phyloP scores from a whole-genome alignment of 352 stramenopile species.

The Globisporangium apiculatum region DNA sequence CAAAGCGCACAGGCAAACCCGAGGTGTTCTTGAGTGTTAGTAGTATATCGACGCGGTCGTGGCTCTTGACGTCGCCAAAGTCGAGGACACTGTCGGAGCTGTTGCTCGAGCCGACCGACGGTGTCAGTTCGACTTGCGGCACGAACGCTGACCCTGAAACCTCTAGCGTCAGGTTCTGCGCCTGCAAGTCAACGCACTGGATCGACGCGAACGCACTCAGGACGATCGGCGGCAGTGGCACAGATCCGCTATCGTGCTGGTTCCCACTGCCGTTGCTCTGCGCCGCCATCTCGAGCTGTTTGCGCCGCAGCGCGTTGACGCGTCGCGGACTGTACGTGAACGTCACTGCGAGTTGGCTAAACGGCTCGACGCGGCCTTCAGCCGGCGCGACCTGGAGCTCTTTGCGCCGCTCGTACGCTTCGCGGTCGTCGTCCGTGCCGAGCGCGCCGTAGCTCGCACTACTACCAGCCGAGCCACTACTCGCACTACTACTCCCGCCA shows the following conservation, averaged over 20 bases:
- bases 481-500: slow-evolving; percentile 8
- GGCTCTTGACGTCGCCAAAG: slow-evolving; percentile 81
- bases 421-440: slow-evolving; percentile 51
- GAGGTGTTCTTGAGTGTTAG: slow-evolving; percentile 80
- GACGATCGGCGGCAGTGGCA: slow-evolving; percentile 17
- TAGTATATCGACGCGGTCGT: slow-evolving; percentile 79
- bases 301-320: slow-evolving; percentile 26
- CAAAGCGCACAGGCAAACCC: slow-evolving; percentile 53
- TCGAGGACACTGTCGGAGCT: slow-evolving; percentile 20
- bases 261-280: slow-evolving; percentile 8
- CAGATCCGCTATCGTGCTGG: not conserved
- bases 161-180: slow-evolving; percentile 73
- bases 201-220: slow-evolving; percentile 73
- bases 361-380: slow-evolving; percentile 58
- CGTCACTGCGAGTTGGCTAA: slow-evolving; percentile 28
- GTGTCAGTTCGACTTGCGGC: slow-evolving; percentile 41
- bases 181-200: slow-evolving; percentile 51
- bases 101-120: not conserved
- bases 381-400: slow-evolving; percentile 53
- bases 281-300: slow-evolving; percentile 10
- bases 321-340: slow-evolving; percentile 47
- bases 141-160: slow-evolving; percentile 52
- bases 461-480: not conserved
- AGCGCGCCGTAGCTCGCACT: not conserved
- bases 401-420: slow-evolving; percentile 56